These are phyloP conservation scores for Euryodendron excelsum DNA, from an alignment of 148 eudicot genomes.

Conservation along the genomic window DNA sequence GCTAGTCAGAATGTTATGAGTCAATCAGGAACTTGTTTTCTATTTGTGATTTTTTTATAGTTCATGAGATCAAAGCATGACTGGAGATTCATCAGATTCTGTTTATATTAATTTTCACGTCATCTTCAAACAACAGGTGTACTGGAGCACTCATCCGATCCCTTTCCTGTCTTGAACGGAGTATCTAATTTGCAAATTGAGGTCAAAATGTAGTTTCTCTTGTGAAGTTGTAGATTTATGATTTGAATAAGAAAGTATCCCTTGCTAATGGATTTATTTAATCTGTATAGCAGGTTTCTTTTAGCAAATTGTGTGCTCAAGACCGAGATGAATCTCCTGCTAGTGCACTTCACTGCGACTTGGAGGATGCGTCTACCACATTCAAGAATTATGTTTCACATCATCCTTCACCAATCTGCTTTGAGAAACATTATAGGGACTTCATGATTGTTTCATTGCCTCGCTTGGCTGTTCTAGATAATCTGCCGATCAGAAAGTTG, in stretches of 20 bases:
- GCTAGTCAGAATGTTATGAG: not conserved
- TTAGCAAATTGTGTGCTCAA: constrained; percentile 24
- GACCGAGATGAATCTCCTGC: constrained; percentile 28
- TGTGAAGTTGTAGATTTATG: not conserved
- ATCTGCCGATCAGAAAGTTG: constrained; percentile 32
- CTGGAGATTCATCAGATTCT: not conserved
- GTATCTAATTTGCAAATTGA: constrained; percentile 18
- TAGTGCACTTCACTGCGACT: constrained; percentile 17
- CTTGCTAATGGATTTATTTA: not conserved
- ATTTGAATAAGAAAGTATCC: not conserved
- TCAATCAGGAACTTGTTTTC: not conserved
- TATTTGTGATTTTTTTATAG: not conserved
- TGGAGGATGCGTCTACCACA: constrained; percentile 6
- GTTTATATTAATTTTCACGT: constrained; percentile 11
- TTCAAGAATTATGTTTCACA: constrained; percentile 44
- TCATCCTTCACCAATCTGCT: constrained; percentile 69
- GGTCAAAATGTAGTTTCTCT: constrained; percentile 19
- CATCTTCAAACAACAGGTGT: constrained; percentile 21
- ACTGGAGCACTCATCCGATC: constrained; percentile 29
- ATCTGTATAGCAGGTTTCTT: constrained; percentile 31
- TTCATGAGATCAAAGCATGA: not conserved
- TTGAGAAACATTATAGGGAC: constrained; percentile 57
- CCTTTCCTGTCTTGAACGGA: constrained; percentile 7
- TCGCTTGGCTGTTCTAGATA: constrained; percentile 45
- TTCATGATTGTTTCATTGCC: constrained; percentile 54